phyloP scores from a whole-genome alignment of 495 filamentous ascomycete genomes.

The Trichoderma orchidacearum region DNA sequence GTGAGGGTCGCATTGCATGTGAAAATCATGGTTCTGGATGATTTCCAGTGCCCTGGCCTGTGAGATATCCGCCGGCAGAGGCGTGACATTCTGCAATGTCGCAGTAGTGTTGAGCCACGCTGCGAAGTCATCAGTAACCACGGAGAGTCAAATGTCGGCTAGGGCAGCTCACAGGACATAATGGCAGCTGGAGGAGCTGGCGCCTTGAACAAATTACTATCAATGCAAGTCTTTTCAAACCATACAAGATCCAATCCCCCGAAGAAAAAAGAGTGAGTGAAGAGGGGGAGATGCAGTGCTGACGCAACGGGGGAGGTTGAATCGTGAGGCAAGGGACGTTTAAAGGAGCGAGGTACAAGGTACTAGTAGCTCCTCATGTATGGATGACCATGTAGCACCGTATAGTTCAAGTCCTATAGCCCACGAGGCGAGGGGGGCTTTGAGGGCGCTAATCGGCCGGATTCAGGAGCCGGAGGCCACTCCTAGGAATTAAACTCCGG shows the following conservation, averaged over 20 bases:
- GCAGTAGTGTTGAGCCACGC: conserved; percentile 23
- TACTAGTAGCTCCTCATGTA: neutral
- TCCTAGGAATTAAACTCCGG: neutral
- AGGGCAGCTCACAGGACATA: neutral
- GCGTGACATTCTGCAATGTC: conserved; percentile 39
- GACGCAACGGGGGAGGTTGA: too few species aligned
- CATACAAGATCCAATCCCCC: too few species aligned
- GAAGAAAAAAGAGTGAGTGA: too few species aligned
- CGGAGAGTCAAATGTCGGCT: neutral
- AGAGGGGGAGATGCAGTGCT: too few species aligned
- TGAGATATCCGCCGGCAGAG: conserved; percentile 40
- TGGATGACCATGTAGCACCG: too few species aligned
- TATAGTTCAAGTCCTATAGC: too few species aligned
- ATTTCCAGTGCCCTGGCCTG: conserved; percentile 44
- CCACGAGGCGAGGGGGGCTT: neutral
- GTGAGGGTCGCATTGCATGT: conserved; percentile 29
- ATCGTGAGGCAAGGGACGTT: neutral
- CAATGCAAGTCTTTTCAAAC: too few species aligned
- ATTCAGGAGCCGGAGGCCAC: neutral
- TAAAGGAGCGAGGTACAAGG: neutral
- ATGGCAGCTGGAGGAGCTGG: neutral
- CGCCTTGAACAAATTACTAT: neutral
- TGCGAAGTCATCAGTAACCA: conserved; percentile 4
- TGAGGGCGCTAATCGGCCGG: neutral
- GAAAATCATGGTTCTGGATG: conserved; percentile 44